Evolutionary conservation across 2,329 filamentous ascomycete genomes (phyloP).

Genomic region (Neonectria sp.): DNA sequence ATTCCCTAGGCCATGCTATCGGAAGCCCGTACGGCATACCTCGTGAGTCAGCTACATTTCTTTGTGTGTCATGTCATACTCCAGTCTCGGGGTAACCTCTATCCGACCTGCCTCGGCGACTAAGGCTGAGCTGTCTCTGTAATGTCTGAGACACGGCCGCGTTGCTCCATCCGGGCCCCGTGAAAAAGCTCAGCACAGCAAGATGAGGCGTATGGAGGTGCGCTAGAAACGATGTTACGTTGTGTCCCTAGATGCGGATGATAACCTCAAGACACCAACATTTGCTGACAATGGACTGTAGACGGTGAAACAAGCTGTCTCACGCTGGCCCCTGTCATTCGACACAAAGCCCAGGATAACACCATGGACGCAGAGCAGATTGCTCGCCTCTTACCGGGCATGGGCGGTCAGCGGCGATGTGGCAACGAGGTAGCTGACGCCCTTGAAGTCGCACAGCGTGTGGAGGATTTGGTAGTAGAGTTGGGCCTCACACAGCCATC

Average conservation of each 20-base stretch:
- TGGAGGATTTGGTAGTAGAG: conserved; percentile 22
- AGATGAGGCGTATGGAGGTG: conserved; percentile 29
- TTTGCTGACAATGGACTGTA: conserved; percentile 34
- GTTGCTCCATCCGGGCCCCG: conserved; percentile 27
- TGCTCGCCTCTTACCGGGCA: conserved; percentile 31
- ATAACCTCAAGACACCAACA: conserved; percentile 13
- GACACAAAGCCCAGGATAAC: conserved; percentile 25
- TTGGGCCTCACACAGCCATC: conserved; percentile 33
- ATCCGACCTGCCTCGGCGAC: not conserved
- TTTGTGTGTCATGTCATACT: conserved; percentile 11
- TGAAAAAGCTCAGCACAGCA: conserved; percentile 30
- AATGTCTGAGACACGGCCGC: conserved; percentile 23
- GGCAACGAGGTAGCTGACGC: conserved; percentile 24
- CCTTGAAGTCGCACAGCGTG: conserved; percentile 33
- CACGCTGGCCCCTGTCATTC: conserved; percentile 32
- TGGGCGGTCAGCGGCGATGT: conserved; percentile 21
- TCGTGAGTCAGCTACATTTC: conserved; percentile 30
- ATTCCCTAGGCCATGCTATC: conserved; percentile 36
- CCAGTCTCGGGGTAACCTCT: not conserved
- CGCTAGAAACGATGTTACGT: conserved; percentile 30
- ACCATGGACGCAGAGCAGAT: conserved; percentile 32
- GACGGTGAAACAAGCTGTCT: conserved; percentile 44
- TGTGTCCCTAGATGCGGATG: conserved; percentile 23
- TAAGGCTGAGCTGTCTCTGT: conserved; percentile 38
- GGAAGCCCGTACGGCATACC: conserved; percentile 38